Evolutionary conservation across 75 land plant genomes (phyloP).

Genomic region (Selaginella tamariscina): DNA sequence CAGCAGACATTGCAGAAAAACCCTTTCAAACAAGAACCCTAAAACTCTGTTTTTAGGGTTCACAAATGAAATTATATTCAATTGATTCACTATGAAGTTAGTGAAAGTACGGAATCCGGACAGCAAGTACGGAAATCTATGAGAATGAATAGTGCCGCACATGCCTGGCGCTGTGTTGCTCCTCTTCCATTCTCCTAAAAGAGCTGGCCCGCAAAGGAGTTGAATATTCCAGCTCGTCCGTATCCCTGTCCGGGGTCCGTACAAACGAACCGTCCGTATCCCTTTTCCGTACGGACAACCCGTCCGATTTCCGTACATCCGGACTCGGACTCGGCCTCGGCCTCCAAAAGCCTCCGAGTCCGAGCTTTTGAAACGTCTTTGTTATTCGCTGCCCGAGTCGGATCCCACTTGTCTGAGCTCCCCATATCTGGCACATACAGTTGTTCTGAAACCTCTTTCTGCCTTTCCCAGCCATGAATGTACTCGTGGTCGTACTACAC

Average conservation of each 20-base stretch:
- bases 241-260: background rate
- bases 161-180: background rate
- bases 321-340: background rate
- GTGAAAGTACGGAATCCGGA: too few species aligned
- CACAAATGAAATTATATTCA: too few species aligned
- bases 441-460: background rate
- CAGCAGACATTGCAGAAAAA: conserved; percentile 48
- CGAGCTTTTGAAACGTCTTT: background rate
- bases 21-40: too few species aligned
- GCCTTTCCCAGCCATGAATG: background rate
- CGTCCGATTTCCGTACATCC: background rate
- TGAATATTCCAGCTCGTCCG: background rate
- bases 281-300: background rate
- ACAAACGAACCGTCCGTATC: background rate
- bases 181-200: background rate
- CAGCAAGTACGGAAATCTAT: too few species aligned
- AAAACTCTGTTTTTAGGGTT: too few species aligned
- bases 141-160: too few species aligned
- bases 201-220: background rate
- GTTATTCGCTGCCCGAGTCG: background rate
- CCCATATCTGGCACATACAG: background rate
- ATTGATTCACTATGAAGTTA: too few species aligned
- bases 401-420: background rate
- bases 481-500: background rate
- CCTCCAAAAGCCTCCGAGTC: background rate